These are phyloP conservation scores for Alnus rubra DNA, from an alignment of 306 rosid species.

Conservation along the genomic window DNA sequence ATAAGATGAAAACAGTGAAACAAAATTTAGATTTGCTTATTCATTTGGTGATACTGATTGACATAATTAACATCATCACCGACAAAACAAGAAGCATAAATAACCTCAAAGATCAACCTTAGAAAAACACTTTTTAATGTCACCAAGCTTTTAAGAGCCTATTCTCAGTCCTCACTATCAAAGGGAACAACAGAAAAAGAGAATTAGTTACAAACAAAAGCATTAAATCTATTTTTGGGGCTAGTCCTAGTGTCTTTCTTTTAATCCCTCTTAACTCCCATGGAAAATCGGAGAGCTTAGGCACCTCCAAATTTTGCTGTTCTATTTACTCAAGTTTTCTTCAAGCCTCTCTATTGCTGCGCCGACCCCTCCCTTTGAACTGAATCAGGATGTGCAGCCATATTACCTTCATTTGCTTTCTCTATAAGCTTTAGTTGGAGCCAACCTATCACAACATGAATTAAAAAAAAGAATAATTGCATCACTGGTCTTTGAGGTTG, in stretches of 20 bases:
- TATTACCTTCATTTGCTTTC: conserved; percentile 72
- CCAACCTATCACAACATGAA: conserved; percentile 69
- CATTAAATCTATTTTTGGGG: neutral
- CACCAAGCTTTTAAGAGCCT: neutral
- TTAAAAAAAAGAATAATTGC: too few relatives aligned
- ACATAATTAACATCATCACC: neutral
- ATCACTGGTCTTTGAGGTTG: too few relatives aligned
- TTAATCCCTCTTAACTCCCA: neutral
- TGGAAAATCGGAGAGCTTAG: neutral
- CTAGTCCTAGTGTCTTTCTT: neutral
- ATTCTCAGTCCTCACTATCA: neutral
- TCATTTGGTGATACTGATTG: neutral
- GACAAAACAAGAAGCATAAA: neutral
- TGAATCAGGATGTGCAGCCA: conserved; percentile 29
- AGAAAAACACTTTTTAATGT: neutral
- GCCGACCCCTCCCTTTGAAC: conserved; percentile 58
- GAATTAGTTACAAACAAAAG: neutral
- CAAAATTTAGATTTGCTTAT: neutral
- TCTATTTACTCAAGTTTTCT: conserved; percentile 68
- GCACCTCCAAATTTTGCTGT: conserved; percentile 20
- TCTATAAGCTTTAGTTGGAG: conserved; percentile 82
- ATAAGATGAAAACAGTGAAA: neutral
- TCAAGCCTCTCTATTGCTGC: conserved; percentile 91
- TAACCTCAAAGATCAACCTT: neutral
- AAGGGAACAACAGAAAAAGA: neutral